Conservation (phyloP, 345 rosid genomes). For the Aquilaria yunnanensis region DNA sequence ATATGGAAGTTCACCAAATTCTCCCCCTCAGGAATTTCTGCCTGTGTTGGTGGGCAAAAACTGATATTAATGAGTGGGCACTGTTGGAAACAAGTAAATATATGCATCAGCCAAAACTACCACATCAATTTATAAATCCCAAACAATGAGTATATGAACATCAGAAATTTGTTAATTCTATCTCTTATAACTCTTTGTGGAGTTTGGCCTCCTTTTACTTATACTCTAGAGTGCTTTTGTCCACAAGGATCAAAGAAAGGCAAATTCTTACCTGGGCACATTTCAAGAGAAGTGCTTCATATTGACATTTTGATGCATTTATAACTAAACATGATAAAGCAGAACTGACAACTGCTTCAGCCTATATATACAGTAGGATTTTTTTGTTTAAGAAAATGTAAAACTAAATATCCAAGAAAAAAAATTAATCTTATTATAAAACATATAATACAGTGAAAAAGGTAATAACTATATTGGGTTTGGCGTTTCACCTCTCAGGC, state of each 20-base stretch:
- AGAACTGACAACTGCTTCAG: conserved; percentile 43
- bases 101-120: background rate
- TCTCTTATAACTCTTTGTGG: no score
- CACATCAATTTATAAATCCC: no score
- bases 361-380: conserved; percentile 23
- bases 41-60: conserved; percentile 62
- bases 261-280: conserved; percentile 40
- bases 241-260: no score
- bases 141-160: no score
- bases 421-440: no score
- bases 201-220: no score
- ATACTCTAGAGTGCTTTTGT: no score
- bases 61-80: conserved; percentile 73
- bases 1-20: conserved; percentile 43
- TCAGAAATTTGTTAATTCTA: no score
- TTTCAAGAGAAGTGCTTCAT: conserved; percentile 21
- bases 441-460: background rate
- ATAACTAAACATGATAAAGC: conserved; percentile 50
- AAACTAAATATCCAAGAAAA: background rate
- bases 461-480: background rate
- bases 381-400: background rate
- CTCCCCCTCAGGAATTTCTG: conserved; percentile 34
- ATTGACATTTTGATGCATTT: conserved; percentile 30
- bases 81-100: conserved; percentile 23
- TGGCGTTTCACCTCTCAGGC: conserved; percentile 42